Evolutionary conservation across 495 filamentous ascomycete genomes (phyloP).

Genomic region (Xylaria scruposa): DNA sequence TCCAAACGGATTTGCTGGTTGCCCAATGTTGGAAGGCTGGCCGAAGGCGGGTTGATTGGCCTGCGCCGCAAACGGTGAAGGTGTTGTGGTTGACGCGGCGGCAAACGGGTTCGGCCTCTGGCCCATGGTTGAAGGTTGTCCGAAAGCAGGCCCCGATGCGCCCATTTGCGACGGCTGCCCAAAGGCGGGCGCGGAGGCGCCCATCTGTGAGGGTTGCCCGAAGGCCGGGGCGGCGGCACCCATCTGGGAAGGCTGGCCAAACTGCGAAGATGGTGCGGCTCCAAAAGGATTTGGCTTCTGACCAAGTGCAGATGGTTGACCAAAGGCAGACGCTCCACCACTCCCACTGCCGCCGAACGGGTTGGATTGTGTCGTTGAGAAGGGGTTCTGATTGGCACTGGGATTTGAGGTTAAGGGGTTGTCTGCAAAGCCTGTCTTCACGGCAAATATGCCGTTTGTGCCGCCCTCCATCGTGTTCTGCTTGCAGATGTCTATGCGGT

Average conservation of each 20-base stretch:
- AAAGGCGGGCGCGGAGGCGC: constrained; percentile 41
- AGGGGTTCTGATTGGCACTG: constrained; percentile 39
- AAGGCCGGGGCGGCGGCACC: constrained; percentile 44
- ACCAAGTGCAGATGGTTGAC: constrained; percentile 51
- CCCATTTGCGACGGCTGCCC: constrained; percentile 42
- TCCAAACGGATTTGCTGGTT: constrained; percentile 38
- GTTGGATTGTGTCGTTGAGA: constrained; percentile 41
- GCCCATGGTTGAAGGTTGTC: constrained; percentile 45
- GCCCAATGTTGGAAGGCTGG: constrained; percentile 41
- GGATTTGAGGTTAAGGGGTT: constrained; percentile 37
- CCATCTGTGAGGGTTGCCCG: constrained; percentile 49
- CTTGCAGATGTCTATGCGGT: constrained; percentile 74
- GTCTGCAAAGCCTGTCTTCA: constrained; percentile 27
- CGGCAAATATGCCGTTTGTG: constrained; percentile 37
- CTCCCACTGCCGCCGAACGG: constrained; percentile 30
- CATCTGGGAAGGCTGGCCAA: constrained; percentile 51
- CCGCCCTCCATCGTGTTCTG: constrained; percentile 46
- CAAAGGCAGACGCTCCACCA: constrained; percentile 41
- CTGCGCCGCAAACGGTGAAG: constrained; percentile 17
- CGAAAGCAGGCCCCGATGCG: constrained; percentile 39
- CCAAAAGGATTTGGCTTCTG: constrained; percentile 51
- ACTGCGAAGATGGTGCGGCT: constrained; percentile 42
- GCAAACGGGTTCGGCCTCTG: constrained; percentile 50
- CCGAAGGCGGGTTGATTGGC: constrained; percentile 35
- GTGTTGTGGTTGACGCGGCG: constrained; percentile 26